Evolutionary conservation across 2,329 filamentous ascomycete genomes (phyloP), one percentile per base, ranked within the genome.

Genomic region (Talaromyces islandicus): DNA sequence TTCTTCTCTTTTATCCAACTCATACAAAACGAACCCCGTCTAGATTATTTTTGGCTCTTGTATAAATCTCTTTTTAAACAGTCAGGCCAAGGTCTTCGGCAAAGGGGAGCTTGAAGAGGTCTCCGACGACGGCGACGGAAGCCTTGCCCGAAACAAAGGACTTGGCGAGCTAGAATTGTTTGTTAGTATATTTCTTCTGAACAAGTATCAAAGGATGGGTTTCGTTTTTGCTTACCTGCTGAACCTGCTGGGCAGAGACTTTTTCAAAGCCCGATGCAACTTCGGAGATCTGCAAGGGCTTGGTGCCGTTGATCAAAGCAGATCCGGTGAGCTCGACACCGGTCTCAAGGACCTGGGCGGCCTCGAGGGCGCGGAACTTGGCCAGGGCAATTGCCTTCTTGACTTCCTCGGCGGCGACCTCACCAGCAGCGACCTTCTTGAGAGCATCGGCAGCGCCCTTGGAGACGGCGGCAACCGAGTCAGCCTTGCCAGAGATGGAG

Each of bases 41-140:
- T 46, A 46, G 43, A 46, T 46, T 46, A 46, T 46, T 46, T 46
- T 46, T 46, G n/a, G 43, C n/a, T 24, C n/a, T 24, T 11, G 19
- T 46, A 46, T 46, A 46, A 46, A 46, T 38, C 35, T 54, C 30
- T 27, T 38, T n/a, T 85, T 95, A 99, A 85, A 96, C 91, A 76
- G 88, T 91, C 74, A 99, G 85, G 69, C 93, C 95, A 75, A 99
- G 83, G 74, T 99, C 94, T 79, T 92, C 90, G 67, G 92, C 94
- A 74, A 88, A 99, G 60, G 94, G 94, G 73, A 99, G 86, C 70
- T 88, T 84, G 77, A 91, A 89, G 69, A 99, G 84, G 75, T 99
- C 94, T 76, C 94, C 94, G 64, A 97, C 92, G 61, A 91, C 84
- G 64, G 91, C 89, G 64, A 97, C 90, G 58, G 91, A 88, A 56